Base-by-base conservation (phyloP, 1,284 basidiomycete genomes). In the Mrakiaceae sp. region DNA sequence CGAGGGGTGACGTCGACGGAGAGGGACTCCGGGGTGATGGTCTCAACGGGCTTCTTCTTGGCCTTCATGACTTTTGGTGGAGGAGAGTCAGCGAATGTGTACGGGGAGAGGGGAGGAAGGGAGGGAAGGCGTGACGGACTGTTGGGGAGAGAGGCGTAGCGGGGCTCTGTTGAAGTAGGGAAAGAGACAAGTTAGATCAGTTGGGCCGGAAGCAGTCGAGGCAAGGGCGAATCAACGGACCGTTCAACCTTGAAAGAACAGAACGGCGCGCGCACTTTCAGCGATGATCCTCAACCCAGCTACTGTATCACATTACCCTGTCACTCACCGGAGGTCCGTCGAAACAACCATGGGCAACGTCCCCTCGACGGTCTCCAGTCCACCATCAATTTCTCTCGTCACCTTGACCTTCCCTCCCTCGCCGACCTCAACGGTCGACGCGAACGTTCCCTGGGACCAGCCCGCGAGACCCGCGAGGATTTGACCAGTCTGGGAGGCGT, bases 21-120 rank as follows among this genome's bases (percentile, higher is more conserved):
- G 40, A 52, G 85, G 71, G 95, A 91, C 58, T 82, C 80, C 8
- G 90, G 81, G 47, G 84, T 84, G 68, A 93, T 72, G 73, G 90
- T 94, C 78, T 94, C 87, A 60, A 98, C 79, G 40, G 89, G 88
- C 80, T 99, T 99, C 84, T 98, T 99, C 83, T 98, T 98, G 40
- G 95, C 95, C 79, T 95, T 95, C 90, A 95, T 96, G 76, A 95
- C 74, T 75, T 68, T 3, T 16, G 47, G 14, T 40, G 16, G n/a
- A 47, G 14, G 58, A 14, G 7, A 12, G 9, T 8, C 27, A 14
- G 16, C 14, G 9, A 49, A 10, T 10, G n/a, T 3, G 48, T n/a
- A 49, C 9, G 2, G 48, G 56, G 16, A 39, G 11, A 44, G 51
- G 14, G 39, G 40, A 59, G 47, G n/a, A 46, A 53, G 12, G 11